Evolutionary conservation across 768 basidiomycete genomes (phyloP).

Genomic region (Serendipita sp.): DNA sequence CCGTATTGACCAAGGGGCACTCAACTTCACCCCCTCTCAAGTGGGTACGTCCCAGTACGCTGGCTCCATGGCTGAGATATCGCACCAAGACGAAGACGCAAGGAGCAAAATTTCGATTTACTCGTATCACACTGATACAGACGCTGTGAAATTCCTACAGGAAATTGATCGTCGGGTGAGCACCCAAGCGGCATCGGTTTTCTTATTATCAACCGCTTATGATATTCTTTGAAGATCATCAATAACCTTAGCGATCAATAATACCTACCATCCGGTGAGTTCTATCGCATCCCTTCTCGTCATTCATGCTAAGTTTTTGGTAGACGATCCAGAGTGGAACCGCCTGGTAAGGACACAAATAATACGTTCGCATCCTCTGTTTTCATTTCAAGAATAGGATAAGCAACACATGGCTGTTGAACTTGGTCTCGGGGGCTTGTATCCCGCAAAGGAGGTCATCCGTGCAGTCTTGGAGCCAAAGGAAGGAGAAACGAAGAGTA

Average conservation of each 20-base stretch:
- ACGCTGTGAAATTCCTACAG: not conserved
- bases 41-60: not conserved
- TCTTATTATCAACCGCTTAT: not conserved
- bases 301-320: not conserved
- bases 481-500: slow-evolving; percentile 3
- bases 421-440: not conserved
- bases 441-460: not conserved
- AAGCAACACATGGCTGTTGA: not conserved
- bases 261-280: not conserved
- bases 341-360: not conserved
- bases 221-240: not conserved
- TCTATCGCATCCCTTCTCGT: not conserved
- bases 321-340: not conserved
- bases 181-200: not conserved
- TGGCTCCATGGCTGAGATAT: not conserved
- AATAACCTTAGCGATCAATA: not conserved
- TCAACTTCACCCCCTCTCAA: not conserved
- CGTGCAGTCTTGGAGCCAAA: not conserved
- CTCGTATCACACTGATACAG: not conserved
- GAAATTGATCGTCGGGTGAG: not conserved
- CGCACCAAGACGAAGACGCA: not conserved
- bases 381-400: not conserved
- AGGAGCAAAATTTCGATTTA: not conserved
- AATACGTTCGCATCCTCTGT: too few species aligned
- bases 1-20: not conserved